phyloP scores from a whole-genome alignment of 1,284 basidiomycete species.

The Trichosporon sp. region DNA sequence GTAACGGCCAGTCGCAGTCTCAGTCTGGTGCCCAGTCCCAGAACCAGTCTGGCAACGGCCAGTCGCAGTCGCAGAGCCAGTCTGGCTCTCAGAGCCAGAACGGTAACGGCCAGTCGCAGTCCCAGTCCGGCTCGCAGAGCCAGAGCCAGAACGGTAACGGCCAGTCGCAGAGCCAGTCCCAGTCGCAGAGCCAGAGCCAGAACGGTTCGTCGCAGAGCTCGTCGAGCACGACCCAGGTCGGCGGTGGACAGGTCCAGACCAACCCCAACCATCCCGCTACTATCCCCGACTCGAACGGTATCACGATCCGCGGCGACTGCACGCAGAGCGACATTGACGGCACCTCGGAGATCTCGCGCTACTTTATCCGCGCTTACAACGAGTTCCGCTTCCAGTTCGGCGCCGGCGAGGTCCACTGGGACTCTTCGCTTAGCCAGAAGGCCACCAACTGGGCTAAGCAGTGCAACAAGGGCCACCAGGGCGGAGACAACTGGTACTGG shows the following conservation, averaged over 20 bases:
- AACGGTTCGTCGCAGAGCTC: too few species aligned
- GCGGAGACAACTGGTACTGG: conserved; percentile 2
- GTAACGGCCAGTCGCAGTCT: neutral
- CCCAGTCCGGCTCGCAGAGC: neutral
- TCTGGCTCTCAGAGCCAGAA: neutral
- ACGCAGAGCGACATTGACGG: neutral
- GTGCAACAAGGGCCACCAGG: conserved; percentile 3
- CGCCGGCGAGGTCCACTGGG: neutral
- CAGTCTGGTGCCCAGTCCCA: neutral
- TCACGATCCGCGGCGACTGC: neutral
- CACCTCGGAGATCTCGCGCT: neutral
- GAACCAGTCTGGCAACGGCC: neutral
- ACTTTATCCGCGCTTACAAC: neutral
- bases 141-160: neutral
- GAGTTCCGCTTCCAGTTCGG: neutral
- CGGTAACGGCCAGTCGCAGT: neutral
- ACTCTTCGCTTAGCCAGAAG: neutral
- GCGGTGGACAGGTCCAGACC: neutral
- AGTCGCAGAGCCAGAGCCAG: neutral
- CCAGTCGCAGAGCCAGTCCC: neutral
- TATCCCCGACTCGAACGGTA: neutral
- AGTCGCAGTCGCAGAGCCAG: neutral
- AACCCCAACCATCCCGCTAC: neutral
- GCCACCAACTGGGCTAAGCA: neutral
- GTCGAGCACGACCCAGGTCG: too few species aligned